These are phyloP conservation scores for Sisymbrium irio DNA, from an alignment of 345 rosid species.

Conservation along the genomic window DNA sequence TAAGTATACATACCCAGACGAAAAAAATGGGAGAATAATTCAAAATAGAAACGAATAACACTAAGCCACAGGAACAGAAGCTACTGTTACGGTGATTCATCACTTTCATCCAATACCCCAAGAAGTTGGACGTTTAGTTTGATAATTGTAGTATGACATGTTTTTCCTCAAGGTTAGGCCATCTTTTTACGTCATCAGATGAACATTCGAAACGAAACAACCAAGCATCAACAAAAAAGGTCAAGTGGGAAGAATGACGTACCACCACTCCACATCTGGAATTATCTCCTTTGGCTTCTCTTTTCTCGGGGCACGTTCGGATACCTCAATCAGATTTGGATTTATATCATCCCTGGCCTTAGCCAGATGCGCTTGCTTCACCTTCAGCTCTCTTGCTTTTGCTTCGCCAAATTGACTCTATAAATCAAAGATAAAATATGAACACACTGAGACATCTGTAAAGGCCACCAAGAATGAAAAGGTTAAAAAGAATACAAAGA, in stretches of 20 bases:
- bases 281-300: slow-evolving; percentile 78
- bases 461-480: slow-evolving; percentile 7
- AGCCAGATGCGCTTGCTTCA: slow-evolving; percentile 88
- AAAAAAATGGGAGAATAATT: neutral
- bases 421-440: slow-evolving; percentile 2
- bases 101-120: neutral
- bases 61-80: neutral
- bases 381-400: slow-evolving; percentile 80
- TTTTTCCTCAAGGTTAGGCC: neutral
- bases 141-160: slow-evolving; percentile 3
- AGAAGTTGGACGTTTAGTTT: neutral
- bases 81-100: neutral
- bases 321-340: slow-evolving; percentile 91
- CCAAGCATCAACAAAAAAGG: neutral
- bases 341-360: slow-evolving; percentile 87
- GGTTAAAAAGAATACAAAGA: neutral
- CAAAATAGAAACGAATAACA: neutral
- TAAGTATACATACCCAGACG: neutral
- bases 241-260: slow-evolving; percentile 36
- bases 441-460: slow-evolving; percentile 20
- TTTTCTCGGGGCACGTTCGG: slow-evolving; percentile 68
- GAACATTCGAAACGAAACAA: neutral
- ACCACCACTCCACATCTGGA: slow-evolving; percentile 98
- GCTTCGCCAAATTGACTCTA: slow-evolving; percentile 98
- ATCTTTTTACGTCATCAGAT: neutral